Percentiles rank a stretch among this genome's conserved stretches.
phyloP scores from a whole-genome alignment of 2,329 filamentous ascomycete genomes.

The Chrysoporthe deuterocubensis region DNA sequence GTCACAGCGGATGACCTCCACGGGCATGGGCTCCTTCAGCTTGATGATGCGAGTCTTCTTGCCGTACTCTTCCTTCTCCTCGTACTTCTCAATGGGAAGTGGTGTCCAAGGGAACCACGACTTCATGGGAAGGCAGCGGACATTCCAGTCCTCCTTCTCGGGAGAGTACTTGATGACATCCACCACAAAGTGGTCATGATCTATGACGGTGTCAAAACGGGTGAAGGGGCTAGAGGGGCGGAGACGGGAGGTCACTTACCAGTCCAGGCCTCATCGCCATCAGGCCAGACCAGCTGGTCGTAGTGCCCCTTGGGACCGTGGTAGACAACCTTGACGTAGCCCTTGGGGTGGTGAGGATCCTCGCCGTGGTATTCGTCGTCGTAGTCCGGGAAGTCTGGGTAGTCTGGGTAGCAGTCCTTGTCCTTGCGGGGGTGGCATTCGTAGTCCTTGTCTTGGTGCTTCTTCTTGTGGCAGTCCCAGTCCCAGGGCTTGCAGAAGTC shows the following conservation, averaged over 20 bases:
- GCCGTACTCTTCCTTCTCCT: slow-evolving; percentile 21
- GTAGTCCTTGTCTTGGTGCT: slow-evolving; percentile 18
- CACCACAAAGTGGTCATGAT: slow-evolving; percentile 17
- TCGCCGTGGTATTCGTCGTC: slow-evolving; percentile 2
- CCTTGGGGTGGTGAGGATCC: slow-evolving; percentile 16
- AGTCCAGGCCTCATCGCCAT: slow-evolving; percentile 26
- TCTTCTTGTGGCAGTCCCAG: slow-evolving; percentile 15
- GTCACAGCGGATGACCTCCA: slow-evolving; percentile 28
- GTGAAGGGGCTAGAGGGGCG: background rate
- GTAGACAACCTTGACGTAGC: slow-evolving; percentile 15
- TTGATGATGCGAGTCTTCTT: slow-evolving; percentile 13
- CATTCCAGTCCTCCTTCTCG: slow-evolving; percentile 13
- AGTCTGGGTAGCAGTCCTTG: slow-evolving; percentile 18
- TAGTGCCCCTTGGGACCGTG: slow-evolving; percentile 15
- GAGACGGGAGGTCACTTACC: slow-evolving; percentile 12
- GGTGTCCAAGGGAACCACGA: slow-evolving; percentile 27
- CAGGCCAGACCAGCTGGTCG: slow-evolving; percentile 27
- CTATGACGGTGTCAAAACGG: slow-evolving; percentile 9
- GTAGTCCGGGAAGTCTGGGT: slow-evolving; percentile 12
- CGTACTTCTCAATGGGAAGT: slow-evolving; percentile 19
- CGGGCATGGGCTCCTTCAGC: slow-evolving; percentile 20
- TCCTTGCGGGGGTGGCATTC: slow-evolving; percentile 19
- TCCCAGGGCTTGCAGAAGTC: slow-evolving; percentile 23
- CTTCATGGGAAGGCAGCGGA: slow-evolving; percentile 26
- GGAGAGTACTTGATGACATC: slow-evolving; percentile 27